phyloP scores from a whole-genome alignment of 83 land plant genomes.

The Picea abies region DNA sequence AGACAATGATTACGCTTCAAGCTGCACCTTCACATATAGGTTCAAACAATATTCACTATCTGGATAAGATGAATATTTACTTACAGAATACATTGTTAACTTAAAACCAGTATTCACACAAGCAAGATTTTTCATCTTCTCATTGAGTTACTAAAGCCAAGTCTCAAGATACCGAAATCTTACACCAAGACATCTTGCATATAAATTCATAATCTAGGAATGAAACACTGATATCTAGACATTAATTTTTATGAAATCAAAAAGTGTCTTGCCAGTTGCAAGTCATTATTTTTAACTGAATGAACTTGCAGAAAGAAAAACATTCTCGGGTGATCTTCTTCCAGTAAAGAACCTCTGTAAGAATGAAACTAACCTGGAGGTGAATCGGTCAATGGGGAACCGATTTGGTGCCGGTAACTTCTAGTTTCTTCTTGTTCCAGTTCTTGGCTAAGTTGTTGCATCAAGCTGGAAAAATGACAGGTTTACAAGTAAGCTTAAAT shows the following conservation, averaged over 20 bases:
- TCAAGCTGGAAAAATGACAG: conserved; percentile 56
- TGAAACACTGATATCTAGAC: not conserved
- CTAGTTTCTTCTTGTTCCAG: conserved; percentile 82
- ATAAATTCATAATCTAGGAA: not conserved
- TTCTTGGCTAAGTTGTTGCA: conserved; percentile 93
- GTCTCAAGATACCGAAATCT: not conserved
- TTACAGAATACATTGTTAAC: no score
- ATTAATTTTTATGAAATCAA: not conserved
- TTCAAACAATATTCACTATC: not conserved
- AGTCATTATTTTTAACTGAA: not conserved
- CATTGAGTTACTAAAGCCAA: not conserved
- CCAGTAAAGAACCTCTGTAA: not conserved
- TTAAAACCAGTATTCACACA: not conserved
- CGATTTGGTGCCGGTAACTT: conserved; percentile 62
- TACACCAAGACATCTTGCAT: not conserved
- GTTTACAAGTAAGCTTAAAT: conserved; percentile 7
- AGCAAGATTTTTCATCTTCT: not conserved
- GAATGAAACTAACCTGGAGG: conserved; percentile 78
- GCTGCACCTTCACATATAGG: not conserved
- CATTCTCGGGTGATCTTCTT: not conserved
- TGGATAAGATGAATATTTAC: not conserved
- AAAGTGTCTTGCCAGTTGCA: conserved; percentile 1
- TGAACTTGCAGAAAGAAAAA: conserved; percentile 2
- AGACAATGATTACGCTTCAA: conserved; percentile 13
- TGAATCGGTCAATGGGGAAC: conserved; percentile 84